phyloP scores from a whole-genome alignment of 805 yeast species.

The Nakazawaea peltata region DNA sequence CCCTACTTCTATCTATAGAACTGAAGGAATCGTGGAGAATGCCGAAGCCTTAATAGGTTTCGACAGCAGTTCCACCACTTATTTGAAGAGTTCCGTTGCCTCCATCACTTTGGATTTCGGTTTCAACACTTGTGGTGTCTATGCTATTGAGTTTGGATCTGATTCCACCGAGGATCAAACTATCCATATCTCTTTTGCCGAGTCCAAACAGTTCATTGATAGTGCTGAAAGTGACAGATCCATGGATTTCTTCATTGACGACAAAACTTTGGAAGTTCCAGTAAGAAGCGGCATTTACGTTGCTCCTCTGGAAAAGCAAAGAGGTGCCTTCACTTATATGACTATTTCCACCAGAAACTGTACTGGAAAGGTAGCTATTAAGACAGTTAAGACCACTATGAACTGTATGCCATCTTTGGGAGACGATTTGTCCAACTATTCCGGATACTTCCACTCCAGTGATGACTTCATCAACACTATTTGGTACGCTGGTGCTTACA shows the following conservation, averaged over 20 bases:
- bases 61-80: not conserved
- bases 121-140: slow-evolving; percentile 11
- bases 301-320: slow-evolving; percentile 7
- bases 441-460: slow-evolving; percentile 17
- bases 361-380: slow-evolving; percentile 20
- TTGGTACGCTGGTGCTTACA: slow-evolving; percentile 35
- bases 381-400: slow-evolving; percentile 6
- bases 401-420: slow-evolving; percentile 11
- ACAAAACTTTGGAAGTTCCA: slow-evolving; percentile 9
- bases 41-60: slow-evolving; percentile 4
- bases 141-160: slow-evolving; percentile 6
- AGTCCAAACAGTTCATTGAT: slow-evolving; percentile 8
- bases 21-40: slow-evolving; percentile 4
- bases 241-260: slow-evolving; percentile 11
- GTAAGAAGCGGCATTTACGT: slow-evolving; percentile 7
- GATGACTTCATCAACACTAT: slow-evolving; percentile 39
- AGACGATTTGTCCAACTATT: slow-evolving; percentile 8
- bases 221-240: slow-evolving; percentile 8
- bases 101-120: slow-evolving; percentile 10
- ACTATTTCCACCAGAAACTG: slow-evolving; percentile 19
- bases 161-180: slow-evolving; percentile 6
- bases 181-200: slow-evolving; percentile 8
- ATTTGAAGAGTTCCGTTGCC: slow-evolving; percentile 9
- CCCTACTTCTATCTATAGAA: slow-evolving; percentile 3
- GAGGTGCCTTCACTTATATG: slow-evolving; percentile 11